Conservation (phyloP, 2,329 filamentous ascomycete genomes). For the Aspergillus sp. region DNA sequence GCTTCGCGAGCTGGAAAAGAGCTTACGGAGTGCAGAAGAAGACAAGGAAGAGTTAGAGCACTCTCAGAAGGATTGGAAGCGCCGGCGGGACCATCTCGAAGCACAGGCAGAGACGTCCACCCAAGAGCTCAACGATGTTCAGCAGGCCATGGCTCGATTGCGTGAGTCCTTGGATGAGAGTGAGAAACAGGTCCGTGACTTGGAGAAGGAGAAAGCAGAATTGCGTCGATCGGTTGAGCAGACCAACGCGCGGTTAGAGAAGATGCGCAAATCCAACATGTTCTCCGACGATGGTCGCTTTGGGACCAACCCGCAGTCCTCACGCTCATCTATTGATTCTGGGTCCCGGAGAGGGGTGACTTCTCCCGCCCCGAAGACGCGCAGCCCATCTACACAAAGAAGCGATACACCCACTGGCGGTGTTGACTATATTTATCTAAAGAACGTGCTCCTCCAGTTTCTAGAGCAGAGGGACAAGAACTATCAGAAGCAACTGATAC, state of each 20-base stretch:
- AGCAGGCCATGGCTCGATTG: slow-evolving; percentile 73
- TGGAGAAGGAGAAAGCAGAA: slow-evolving; percentile 78
- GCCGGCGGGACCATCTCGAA: slow-evolving; percentile 74
- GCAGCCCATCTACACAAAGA: slow-evolving; percentile 32
- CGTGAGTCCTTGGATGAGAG: slow-evolving; percentile 81
- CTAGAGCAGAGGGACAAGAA: slow-evolving; percentile 67
- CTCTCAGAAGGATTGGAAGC: slow-evolving; percentile 71
- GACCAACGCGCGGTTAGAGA: slow-evolving; percentile 72
- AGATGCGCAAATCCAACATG: slow-evolving; percentile 65
- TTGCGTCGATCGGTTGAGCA: slow-evolving; percentile 76
- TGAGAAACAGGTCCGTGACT: slow-evolving; percentile 78
- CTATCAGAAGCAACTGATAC: slow-evolving; percentile 66
- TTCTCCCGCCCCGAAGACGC: slow-evolving; percentile 47
- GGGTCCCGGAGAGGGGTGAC: slow-evolving; percentile 44
- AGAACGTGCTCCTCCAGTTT: slow-evolving; percentile 67
- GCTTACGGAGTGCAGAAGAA: slow-evolving; percentile 66
- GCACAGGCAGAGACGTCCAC: slow-evolving; percentile 65
- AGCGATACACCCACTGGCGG: slow-evolving; percentile 39
- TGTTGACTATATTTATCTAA: slow-evolving; percentile 64
- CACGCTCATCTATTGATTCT: slow-evolving; percentile 60
- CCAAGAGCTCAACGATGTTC: slow-evolving; percentile 73
- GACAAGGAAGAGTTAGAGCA: slow-evolving; percentile 78
- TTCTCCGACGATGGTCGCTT: slow-evolving; percentile 60
- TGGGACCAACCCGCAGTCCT: slow-evolving; percentile 51
- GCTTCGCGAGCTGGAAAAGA: slow-evolving; percentile 77